phyloP scores from a whole-genome alignment of 352 stramenopile genomes.

The Thalassiosira exigua region DNA sequence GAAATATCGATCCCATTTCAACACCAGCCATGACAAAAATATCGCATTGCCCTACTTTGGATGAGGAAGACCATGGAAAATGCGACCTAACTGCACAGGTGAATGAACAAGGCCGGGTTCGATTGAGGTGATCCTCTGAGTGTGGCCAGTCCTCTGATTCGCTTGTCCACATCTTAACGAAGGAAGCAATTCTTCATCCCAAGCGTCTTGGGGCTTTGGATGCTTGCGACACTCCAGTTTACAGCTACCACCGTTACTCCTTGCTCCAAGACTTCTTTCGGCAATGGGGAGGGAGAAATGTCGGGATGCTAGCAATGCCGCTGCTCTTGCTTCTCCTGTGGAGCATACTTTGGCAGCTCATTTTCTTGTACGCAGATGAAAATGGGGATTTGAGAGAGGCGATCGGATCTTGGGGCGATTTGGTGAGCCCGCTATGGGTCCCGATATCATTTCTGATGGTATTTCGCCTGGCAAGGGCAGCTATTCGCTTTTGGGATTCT shows the following conservation, averaged over 20 bases:
- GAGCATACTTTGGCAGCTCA: constrained; percentile 33
- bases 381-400: constrained; percentile 1
- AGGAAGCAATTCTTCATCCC: constrained; percentile 36
- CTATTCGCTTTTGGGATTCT: constrained; percentile 59
- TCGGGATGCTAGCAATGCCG: constrained; percentile 44
- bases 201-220: constrained; percentile 30
- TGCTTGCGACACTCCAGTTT: constrained; percentile 17
- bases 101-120: no score
- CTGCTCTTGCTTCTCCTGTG: constrained; percentile 36
- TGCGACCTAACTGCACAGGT: no score
- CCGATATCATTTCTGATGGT: constrained; percentile 73
- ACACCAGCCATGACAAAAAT: no score
- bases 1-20: no score
- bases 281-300: constrained; percentile 41
- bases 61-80: no score
- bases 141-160: no score
- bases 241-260: constrained; percentile 36
- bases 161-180: background rate
- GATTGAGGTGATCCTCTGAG: no score
- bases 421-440: constrained; percentile 41
- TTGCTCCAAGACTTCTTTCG: no score
- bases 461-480: constrained; percentile 71
- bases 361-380: constrained; percentile 35
- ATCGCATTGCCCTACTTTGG: no score
- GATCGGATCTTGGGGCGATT: constrained; percentile 3